A percentile compares a stretch with the other conserved stretches of the same genome.
These are phyloP conservation scores for Alternaria sp. DNA, from an alignment of 2,329 filamentous ascomycete species.

Conservation along the genomic window DNA sequence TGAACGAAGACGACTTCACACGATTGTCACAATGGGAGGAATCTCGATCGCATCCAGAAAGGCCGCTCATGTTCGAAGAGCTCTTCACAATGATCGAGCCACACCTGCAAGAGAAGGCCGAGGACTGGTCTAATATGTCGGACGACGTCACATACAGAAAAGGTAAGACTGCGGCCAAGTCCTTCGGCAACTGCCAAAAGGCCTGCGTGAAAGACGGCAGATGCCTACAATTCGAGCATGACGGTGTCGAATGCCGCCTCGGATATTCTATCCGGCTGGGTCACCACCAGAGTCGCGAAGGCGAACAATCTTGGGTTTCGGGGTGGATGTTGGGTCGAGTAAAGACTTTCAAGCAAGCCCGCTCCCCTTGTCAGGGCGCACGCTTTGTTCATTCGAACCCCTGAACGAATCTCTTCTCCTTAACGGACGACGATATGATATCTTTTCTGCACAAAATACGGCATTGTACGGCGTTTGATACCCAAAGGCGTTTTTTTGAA, in stretches of 20 bases:
- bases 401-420: conserved; percentile 18
- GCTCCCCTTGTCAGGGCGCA: conserved; percentile 44
- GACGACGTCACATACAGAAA: conserved; percentile 38
- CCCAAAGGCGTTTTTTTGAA: conserved; percentile 27
- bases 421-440: conserved; percentile 27
- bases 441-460: conserved; percentile 30
- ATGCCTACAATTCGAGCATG: conserved; percentile 48
- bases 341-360: conserved; percentile 39
- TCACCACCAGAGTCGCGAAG: conserved; percentile 34
- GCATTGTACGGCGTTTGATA: conserved; percentile 49
- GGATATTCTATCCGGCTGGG: conserved; percentile 43
- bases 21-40: conserved; percentile 41
- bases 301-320: conserved; percentile 36
- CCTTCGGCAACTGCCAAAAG: conserved; percentile 39
- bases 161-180: conserved; percentile 31
- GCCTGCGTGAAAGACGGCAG: conserved; percentile 42
- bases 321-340: conserved; percentile 48
- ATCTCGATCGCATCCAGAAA: conserved; percentile 31
- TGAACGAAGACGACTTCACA: conserved; percentile 43
- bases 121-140: conserved; percentile 49
- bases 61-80: conserved; percentile 47
- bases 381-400: conserved; percentile 49
- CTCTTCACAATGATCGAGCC: conserved; percentile 45
- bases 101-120: conserved; percentile 30
- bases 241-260: conserved; percentile 40